Base-by-base conservation (phyloP, 1,284 basidiomycete species). In the Puccinia coronata region DNA sequence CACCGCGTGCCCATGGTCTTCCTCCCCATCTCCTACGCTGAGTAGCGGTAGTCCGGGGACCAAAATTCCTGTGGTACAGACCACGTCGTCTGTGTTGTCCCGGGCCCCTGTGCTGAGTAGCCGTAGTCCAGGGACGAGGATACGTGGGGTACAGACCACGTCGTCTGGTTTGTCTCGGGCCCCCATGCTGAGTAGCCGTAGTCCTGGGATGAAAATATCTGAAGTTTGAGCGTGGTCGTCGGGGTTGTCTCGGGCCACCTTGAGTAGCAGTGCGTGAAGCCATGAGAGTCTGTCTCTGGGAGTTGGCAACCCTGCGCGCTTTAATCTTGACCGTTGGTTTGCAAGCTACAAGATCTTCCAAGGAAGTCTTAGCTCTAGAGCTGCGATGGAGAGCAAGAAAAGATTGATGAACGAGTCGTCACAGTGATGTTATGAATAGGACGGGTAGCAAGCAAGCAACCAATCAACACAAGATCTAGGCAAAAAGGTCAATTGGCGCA, bases 281-380 rank as follows among this genome's bases (percentile, higher is more conserved):
- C 20, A 14, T 12, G 16, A 53, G 16, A 36, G 31, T 34, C 18
- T 55, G 14, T 31, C 53, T 73, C 23, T 73, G n/a, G 1, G 36
- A 31, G 16, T 51, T 31, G 34, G 70, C 70, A 2, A 73, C 70
- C 49, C 55, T 73, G 25, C 70, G 34, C 20, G 70, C 51, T 49
- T 28, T n/a, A 47, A 49, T 28, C 47, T 14, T 25, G 14, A 69
- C 41, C 39, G 41, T 12, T 25, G 63, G 28, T 12, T 5, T 12
- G 31, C 12, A 31, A 6, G n/a, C 18, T 14, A 63, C 34, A 20
- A 23, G 59, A 63, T 31, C 59, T 63, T 20, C 18, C 14, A 39
- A 16, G 34, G 34, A 39, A 23, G 14, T 51, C 49, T 51, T 20
- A 51, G 49, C 23, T 4, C 18, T 51, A n/a, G 4, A 51, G 49